phyloP scores from a whole-genome alignment of 805 yeast genomes.

The Candida verbasci region DNA sequence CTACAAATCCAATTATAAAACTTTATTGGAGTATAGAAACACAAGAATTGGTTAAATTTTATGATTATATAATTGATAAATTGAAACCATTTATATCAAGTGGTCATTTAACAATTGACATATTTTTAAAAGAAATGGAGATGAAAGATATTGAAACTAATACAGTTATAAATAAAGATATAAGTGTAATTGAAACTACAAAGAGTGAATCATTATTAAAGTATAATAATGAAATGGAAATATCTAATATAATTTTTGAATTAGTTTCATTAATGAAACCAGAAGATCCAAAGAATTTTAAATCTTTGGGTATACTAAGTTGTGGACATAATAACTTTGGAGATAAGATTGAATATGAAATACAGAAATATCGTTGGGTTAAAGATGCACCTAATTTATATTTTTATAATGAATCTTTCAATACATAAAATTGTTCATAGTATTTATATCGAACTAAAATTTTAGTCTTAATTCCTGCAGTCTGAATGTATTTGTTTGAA shows the following conservation, averaged over 20 bases:
- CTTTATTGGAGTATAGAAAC: conserved; percentile 31
- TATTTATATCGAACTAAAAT: no score
- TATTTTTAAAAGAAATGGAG: conserved; percentile 20
- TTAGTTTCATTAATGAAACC: conserved; percentile 1
- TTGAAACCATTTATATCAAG: conserved; percentile 18
- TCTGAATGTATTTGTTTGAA: no score
- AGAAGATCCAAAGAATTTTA: conserved; percentile 10
- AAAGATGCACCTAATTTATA: conserved; percentile 36
- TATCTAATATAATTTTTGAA: neutral
- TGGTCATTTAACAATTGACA: conserved; percentile 21
- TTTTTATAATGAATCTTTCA: conserved; percentile 34
- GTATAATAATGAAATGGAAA: neutral
- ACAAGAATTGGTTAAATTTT: conserved; percentile 31
- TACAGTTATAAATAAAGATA: no score
- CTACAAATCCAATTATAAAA: conserved; percentile 19
- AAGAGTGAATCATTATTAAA: neutral
- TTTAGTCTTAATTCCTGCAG: no score
- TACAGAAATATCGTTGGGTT: conserved; percentile 24
- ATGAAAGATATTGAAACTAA: conserved; percentile 5
- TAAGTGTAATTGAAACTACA: no score
- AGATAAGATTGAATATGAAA: conserved; percentile 19
- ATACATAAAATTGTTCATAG: no score
- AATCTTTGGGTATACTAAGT: conserved; percentile 32
- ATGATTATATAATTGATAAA: conserved; percentile 26
- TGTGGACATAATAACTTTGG: conserved; percentile 40